A percentile compares a stretch with the other conserved stretches of the same genome.
Evolutionary conservation across 352 stramenopile species (phyloP).

Genomic region (Pythium volutum): DNA sequence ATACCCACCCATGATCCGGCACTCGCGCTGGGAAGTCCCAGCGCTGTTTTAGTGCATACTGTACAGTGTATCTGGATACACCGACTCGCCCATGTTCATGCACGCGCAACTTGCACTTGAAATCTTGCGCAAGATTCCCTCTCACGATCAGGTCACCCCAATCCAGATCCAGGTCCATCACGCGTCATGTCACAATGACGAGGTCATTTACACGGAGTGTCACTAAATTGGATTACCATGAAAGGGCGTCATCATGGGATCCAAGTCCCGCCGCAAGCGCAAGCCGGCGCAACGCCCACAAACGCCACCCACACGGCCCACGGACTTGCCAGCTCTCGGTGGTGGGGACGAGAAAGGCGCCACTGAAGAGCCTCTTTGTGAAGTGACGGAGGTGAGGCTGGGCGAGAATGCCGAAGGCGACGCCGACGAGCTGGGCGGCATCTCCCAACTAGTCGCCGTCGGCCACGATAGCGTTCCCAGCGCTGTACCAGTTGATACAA

Average conservation of each 20-base stretch:
- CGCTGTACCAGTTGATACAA: neutral
- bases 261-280: slow-evolving; percentile 7
- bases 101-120: no score
- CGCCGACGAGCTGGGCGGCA: neutral
- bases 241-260: slow-evolving; percentile 5
- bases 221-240: neutral
- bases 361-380: neutral
- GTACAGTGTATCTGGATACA: no score
- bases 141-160: no score
- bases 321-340: neutral
- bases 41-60: no score
- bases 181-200: neutral
- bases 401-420: neutral
- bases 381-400: neutral
- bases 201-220: neutral
- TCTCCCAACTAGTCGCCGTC: neutral
- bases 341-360: neutral
- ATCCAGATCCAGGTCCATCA: no score
- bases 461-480: neutral
- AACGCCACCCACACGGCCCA: neutral
- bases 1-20: no score
- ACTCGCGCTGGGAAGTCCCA: no score
- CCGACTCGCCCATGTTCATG: no score
- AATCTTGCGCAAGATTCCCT: no score
- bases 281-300: slow-evolving; percentile 1